Percentiles rank a stretch among this genome's conserved stretches.
Evolutionary conservation across 768 basidiomycete species (phyloP).

Genomic region (Tricholoma furcatifolium): DNA sequence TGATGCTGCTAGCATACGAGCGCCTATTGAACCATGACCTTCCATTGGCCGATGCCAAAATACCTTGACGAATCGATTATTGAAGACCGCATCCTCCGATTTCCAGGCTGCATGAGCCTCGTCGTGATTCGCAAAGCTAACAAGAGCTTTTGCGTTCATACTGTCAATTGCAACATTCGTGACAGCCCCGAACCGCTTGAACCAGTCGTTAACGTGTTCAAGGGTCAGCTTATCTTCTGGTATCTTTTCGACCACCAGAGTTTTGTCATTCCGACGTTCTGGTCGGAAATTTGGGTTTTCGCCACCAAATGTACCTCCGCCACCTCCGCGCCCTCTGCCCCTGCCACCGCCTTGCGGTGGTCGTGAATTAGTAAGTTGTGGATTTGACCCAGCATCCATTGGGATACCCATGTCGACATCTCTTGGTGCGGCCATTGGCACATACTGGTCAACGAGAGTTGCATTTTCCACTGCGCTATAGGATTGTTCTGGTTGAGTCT

Average conservation of each 20-base stretch:
- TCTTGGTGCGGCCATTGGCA: constrained; percentile 26
- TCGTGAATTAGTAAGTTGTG: constrained; percentile 28
- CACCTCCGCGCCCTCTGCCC: constrained; percentile 49
- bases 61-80: constrained; percentile 91
- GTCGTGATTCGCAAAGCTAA: constrained; percentile 80
- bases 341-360: constrained; percentile 33
- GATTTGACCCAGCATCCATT: constrained; percentile 32
- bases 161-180: constrained; percentile 89
- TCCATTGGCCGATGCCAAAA: constrained; percentile 96
- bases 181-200: constrained; percentile 89
- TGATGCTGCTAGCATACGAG: constrained; percentile 78
- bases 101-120: constrained; percentile 91
- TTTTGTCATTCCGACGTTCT: constrained; percentile 70
- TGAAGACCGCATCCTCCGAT: constrained; percentile 92
- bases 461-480: constrained; percentile 23
- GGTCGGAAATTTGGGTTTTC: constrained; percentile 68
- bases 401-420: constrained; percentile 29
- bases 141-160: constrained; percentile 73
- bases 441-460: constrained; percentile 19
- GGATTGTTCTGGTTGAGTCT: constrained; percentile 19
- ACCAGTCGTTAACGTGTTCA: constrained; percentile 81
- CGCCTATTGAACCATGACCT: constrained; percentile 80
- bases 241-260: constrained; percentile 92
- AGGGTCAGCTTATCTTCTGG: constrained; percentile 80
- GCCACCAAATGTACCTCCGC: constrained; percentile 60